Evolutionary conservation across 169 alveolate species (phyloP).

Genomic region (Toxoplasma gondii): DNA sequence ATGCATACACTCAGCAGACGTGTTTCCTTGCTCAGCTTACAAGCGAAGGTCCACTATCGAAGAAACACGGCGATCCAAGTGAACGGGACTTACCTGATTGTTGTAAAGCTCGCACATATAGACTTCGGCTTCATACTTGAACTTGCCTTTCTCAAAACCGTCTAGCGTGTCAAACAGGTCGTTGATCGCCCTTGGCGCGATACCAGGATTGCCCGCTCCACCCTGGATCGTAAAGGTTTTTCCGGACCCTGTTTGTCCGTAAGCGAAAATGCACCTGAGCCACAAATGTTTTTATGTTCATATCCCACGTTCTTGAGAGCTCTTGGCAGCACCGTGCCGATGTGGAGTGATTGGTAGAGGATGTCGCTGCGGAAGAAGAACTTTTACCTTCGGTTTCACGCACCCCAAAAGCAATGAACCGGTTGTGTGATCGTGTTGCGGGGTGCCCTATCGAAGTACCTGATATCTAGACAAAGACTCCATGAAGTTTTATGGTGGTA

Average conservation of each 20-base stretch:
- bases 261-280: conserved; percentile 82
- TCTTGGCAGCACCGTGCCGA: no score
- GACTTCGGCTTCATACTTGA: conserved; percentile 76
- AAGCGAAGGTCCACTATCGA: no score
- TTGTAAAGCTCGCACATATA: conserved; percentile 87
- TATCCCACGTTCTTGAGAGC: neutral
- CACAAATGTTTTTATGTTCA: neutral
- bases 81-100: conserved; percentile 54
- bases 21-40: no score
- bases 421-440: no score
- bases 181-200: conserved; percentile 85
- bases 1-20: neutral
- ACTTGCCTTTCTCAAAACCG: conserved; percentile 71
- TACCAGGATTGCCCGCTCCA: conserved; percentile 79
- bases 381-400: no score
- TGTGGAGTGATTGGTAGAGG: no score
- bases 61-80: neutral
- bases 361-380: no score
- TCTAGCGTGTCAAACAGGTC: conserved; percentile 78
- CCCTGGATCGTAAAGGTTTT: conserved; percentile 93
- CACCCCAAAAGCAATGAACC: no score
- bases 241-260: conserved; percentile 94
- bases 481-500: no score
- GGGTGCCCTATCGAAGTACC: no score
- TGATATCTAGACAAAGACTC: no score